Conservation (phyloP, 2,329 filamentous ascomycete genomes). For the Pseudocercospora musae region DNA sequence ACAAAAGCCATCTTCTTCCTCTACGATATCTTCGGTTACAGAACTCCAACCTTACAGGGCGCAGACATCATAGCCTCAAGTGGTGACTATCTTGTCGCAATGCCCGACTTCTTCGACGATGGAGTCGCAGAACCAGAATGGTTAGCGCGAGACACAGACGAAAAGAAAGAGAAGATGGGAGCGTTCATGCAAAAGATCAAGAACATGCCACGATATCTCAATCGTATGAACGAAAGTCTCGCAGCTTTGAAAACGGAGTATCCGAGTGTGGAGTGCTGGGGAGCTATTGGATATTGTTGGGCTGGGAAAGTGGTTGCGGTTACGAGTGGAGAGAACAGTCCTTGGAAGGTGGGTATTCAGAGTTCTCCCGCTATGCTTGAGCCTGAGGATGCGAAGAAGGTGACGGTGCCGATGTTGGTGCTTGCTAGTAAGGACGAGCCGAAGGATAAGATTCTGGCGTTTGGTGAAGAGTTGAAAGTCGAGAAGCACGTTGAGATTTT, state of each 20-base stretch:
- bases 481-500: constrained; percentile 46
- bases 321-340: constrained; percentile 3
- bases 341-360: constrained; percentile 11
- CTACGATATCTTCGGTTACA: constrained; percentile 12
- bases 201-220: constrained; percentile 4
- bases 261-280: constrained; percentile 7
- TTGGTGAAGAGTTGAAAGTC: constrained; percentile 37
- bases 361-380: constrained; percentile 7
- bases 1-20: constrained; percentile 12
- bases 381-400: constrained; percentile 15
- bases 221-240: background rate
- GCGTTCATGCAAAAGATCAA: constrained; percentile 6
- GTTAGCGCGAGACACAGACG: constrained; percentile 4
- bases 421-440: constrained; percentile 17
- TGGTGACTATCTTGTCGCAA: constrained; percentile 1
- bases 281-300: constrained; percentile 16
- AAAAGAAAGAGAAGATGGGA: constrained; percentile 5
- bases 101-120: constrained; percentile 15
- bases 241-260: background rate
- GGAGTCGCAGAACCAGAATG: constrained; percentile 5
- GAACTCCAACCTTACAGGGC: background rate
- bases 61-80: constrained; percentile 5
- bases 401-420: constrained; percentile 13
- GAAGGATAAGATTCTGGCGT: constrained; percentile 34
- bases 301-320: constrained; percentile 16